Evolutionary conservation across 176 grass and related monocot species (phyloP), one percentile per base, ranked within the genome.

Genomic region (Avena insularis): DNA sequence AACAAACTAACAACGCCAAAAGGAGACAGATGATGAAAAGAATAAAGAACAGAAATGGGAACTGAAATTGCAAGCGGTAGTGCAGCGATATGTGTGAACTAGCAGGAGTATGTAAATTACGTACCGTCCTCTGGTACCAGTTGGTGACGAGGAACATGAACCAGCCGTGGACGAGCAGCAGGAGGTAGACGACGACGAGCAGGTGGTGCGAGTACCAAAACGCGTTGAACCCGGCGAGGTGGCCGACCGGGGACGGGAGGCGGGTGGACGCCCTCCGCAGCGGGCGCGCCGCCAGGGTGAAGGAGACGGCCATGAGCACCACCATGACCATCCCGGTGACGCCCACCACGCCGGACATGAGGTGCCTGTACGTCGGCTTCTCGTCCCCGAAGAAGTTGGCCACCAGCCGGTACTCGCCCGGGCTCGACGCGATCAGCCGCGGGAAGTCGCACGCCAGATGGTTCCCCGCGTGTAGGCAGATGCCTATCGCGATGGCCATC

Each of bases 191-290:
- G 82, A 94, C 77, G 38, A 87, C 87, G 55, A 94, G 90, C n/a
- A 97, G 88, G 88, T 97, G 95, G 84, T 97, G 95, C 25, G 95
- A 97, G 88, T 97, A 97, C 95, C 95, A 97, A 71, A 94, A 97
- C 57, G 92, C 90, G 79, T 97, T 97, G 90, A 97, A 94, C 0
- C 95, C 95, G 60, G 92, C 91, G 53, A 97, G 95, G 66, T 89
- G 92, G 59, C 88, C 82, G 13, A 92, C 57, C 4, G 88, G 84
- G 63, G 88, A 83, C 3, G 89, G 85, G 1, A 92, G 73, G 29
- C 20, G 53, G 87, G 84, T 78, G 6, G 35, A 3, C 9, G 11
- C 49, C 71, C 50, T 88, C 59, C 95, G 83, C 64, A 97, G 92
- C 0, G 90, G 92, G 7, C 91, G 86, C 2, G 95, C 92, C 29